Conservation (phyloP, 805 yeast species). For the Myxozyma vanderwaltii region DNA sequence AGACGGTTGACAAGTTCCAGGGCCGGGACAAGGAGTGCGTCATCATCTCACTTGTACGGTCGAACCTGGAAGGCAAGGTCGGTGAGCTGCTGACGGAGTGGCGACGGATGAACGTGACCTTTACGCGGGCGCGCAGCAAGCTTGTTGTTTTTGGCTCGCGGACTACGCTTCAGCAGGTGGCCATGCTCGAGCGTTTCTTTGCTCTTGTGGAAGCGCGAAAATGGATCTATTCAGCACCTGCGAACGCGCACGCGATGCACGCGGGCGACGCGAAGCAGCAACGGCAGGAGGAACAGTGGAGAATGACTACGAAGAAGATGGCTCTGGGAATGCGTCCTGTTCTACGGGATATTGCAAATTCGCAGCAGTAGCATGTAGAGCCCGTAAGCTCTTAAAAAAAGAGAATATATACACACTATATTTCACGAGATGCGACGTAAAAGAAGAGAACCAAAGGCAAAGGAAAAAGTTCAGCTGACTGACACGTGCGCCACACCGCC, state of each 20-base stretch:
- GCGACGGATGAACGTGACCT: slow-evolving; percentile 91
- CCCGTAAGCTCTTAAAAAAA: background rate
- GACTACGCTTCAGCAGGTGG: slow-evolving; percentile 56
- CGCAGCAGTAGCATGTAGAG: background rate
- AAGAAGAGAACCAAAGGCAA: too few species aligned
- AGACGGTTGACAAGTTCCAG: slow-evolving; percentile 95
- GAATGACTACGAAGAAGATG: background rate
- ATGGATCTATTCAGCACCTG: slow-evolving; percentile 67
- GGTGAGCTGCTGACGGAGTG: slow-evolving; percentile 85
- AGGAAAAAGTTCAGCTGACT: too few species aligned
- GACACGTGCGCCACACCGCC: slow-evolving; percentile 7
- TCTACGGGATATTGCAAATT: slow-evolving; percentile 22
- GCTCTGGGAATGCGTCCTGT: slow-evolving; percentile 14
- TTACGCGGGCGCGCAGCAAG: slow-evolving; percentile 86
- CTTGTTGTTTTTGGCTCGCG: slow-evolving; percentile 81
- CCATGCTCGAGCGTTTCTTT: slow-evolving; percentile 61
- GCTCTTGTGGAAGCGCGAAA: slow-evolving; percentile 54
- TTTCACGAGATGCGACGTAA: too few species aligned
- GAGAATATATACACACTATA: too few species aligned
- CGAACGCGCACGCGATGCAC: slow-evolving; percentile 25
- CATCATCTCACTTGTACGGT: slow-evolving; percentile 83
- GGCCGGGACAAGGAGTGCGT: slow-evolving; percentile 94
- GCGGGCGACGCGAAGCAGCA: background rate
- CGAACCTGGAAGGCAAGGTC: slow-evolving; percentile 63
- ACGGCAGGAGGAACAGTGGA: background rate